phyloP scores from a whole-genome alignment of 2,329 filamentous ascomycete species.

The Dactylellina sp. region DNA sequence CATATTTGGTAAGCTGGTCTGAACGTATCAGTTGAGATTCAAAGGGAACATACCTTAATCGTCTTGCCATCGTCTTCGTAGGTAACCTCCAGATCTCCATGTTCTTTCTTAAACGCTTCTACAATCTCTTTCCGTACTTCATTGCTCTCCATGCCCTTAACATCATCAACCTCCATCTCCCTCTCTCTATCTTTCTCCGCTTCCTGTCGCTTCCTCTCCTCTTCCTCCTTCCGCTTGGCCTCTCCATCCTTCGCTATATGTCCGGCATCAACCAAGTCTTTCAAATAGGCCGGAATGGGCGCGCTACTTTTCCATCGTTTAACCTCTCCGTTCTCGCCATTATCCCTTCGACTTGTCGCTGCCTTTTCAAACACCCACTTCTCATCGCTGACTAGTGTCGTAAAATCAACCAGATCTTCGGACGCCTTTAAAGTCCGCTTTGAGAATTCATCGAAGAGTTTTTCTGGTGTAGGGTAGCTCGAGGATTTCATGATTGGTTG shows the following conservation, averaged over 20 bases:
- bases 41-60: constrained; percentile 20
- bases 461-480: constrained; percentile 34
- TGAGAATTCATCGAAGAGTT: constrained; percentile 51
- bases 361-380: constrained; percentile 56
- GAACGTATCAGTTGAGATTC: not conserved
- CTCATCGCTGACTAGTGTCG: constrained; percentile 46
- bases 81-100: constrained; percentile 36
- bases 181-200: constrained; percentile 40
- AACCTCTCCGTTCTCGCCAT: constrained; percentile 36
- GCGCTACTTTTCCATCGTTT: constrained; percentile 51
- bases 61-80: constrained; percentile 36
- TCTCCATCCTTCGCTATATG: constrained; percentile 22
- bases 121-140: constrained; percentile 31
- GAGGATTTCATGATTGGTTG: constrained; percentile 53
- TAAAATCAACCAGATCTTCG: constrained; percentile 52
- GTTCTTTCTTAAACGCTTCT: constrained; percentile 43
- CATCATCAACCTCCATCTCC: constrained; percentile 44
- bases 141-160: constrained; percentile 34
- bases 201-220: constrained; percentile 32
- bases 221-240: constrained; percentile 39
- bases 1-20: not conserved
- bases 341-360: constrained; percentile 35
- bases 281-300: constrained; percentile 41
- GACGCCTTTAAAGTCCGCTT: constrained; percentile 50
- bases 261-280: constrained; percentile 22